Conservation (phyloP, 1,139 yeast genomes). For the Komagataea norvegica region DNA sequence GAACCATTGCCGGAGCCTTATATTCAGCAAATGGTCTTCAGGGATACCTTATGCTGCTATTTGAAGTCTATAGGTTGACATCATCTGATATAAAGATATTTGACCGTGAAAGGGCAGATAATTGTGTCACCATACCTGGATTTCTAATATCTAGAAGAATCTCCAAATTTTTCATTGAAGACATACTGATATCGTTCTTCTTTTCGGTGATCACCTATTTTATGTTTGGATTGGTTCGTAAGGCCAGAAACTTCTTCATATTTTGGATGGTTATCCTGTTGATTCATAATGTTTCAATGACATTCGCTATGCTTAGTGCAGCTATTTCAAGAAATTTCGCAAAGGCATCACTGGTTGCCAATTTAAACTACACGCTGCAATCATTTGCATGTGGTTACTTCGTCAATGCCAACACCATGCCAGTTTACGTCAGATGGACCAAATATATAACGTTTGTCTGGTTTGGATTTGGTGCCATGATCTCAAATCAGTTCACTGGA, state of each 20-base stretch:
- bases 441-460: conserved; percentile 73
- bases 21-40: conserved; percentile 64
- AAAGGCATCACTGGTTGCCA: conserved; percentile 57
- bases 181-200: conserved; percentile 55
- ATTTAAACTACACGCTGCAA: conserved; percentile 41
- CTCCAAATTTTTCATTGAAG: conserved; percentile 53
- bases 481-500: conserved; percentile 61
- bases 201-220: conserved; percentile 64
- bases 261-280: conserved; percentile 59
- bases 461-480: conserved; percentile 69
- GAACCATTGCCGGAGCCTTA: conserved; percentile 58
- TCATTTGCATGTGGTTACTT: conserved; percentile 82
- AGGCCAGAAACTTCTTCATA: conserved; percentile 45
- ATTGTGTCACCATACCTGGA: conserved; percentile 59
- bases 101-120: conserved; percentile 71
- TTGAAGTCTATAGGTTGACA: conserved; percentile 73
- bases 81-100: conserved; percentile 61
- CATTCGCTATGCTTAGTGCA: conserved; percentile 52
- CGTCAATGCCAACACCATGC: conserved; percentile 68
- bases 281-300: conserved; percentile 52
- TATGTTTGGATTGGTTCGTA: conserved; percentile 64
- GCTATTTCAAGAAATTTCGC: conserved; percentile 62
- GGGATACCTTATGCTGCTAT: conserved; percentile 63
- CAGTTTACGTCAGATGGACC: conserved; percentile 84
- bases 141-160: conserved; percentile 34